These are phyloP conservation scores for Cryptomeria japonica DNA, from an alignment of 75 land plant genomes.

Conservation along the genomic window DNA sequence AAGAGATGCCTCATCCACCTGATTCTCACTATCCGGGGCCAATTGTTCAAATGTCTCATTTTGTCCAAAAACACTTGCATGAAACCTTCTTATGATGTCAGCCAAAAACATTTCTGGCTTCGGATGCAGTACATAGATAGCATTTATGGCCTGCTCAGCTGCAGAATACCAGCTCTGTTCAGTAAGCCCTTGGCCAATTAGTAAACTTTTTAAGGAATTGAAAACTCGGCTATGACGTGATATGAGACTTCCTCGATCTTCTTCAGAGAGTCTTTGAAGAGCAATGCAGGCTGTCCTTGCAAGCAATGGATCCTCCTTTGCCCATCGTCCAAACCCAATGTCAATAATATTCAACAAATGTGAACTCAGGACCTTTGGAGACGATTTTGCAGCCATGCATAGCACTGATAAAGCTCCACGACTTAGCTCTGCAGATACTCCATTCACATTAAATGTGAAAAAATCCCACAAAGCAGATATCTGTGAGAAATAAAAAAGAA, in stretches of 20 bases:
- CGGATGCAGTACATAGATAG: constrained; percentile 86
- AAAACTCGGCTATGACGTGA: constrained; percentile 57
- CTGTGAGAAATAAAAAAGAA: constrained; percentile 33
- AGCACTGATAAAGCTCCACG: constrained; percentile 90
- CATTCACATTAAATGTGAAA: constrained; percentile 88
- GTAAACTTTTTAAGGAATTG: constrained; percentile 62
- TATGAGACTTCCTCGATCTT: constrained; percentile 59
- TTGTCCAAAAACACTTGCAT: constrained; percentile 41
- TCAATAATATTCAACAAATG: constrained; percentile 91
- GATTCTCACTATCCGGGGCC: constrained; percentile 11
- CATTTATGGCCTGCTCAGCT: constrained; percentile 88
- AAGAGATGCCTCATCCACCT: constrained; percentile 3
- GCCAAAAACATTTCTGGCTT: constrained; percentile 76
- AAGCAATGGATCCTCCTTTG: constrained; percentile 89
- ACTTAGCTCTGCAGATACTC: constrained; percentile 84
- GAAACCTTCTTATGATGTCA: constrained; percentile 56
- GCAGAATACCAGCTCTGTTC: constrained; percentile 93
- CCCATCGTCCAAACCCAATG: constrained; percentile 99
- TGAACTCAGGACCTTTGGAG: constrained; percentile 56
- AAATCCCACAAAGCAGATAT: constrained; percentile 95
- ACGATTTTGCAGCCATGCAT: constrained; percentile 93
- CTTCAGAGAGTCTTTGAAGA: constrained; percentile 77
- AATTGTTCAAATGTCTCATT: constrained; percentile 11
- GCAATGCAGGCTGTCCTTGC: constrained; percentile 96
- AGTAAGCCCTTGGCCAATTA: constrained; percentile 63